Percentiles rank a stretch among this genome's conserved stretches.
These are phyloP conservation scores for Neurospora pannonica DNA, from an alignment of 495 filamentous ascomycete genomes.

Conservation along the genomic window DNA sequence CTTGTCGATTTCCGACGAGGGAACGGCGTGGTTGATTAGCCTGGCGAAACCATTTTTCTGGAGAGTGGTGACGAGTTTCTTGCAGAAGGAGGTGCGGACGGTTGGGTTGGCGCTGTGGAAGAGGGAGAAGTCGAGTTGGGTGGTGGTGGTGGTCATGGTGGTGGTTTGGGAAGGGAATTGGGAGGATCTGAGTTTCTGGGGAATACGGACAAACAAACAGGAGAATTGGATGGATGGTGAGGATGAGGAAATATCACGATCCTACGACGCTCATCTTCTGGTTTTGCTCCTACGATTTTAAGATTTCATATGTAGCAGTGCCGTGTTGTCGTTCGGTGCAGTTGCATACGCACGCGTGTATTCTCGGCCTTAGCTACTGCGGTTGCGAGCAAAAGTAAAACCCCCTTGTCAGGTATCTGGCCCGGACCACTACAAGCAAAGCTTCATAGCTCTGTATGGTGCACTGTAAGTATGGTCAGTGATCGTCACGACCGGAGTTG, in stretches of 20 bases:
- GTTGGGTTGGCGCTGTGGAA: neutral
- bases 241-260: neutral
- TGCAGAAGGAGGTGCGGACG: neutral
- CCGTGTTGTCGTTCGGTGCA: neutral
- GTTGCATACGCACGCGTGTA: neutral
- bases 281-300: neutral
- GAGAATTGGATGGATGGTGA: neutral
- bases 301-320: neutral
- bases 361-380: neutral
- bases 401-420: too few relatives aligned
- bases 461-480: too few relatives aligned
- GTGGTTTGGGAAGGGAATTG: neutral
- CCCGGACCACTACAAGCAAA: too few relatives aligned
- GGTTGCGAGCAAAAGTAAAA: too few relatives aligned
- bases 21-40: neutral
- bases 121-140: neutral
- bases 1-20: neutral
- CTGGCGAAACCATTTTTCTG: neutral
- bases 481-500: neutral
- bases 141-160: neutral
- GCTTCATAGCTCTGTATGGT: too few relatives aligned
- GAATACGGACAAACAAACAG: neutral
- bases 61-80: neutral
- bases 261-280: neutral
- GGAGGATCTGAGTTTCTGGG: neutral